A percentile compares a stretch with the other conserved stretches of the same genome.
phyloP scores from a whole-genome alignment of 768 basidiomycete genomes.

The Phlegmacium glaucopus region DNA sequence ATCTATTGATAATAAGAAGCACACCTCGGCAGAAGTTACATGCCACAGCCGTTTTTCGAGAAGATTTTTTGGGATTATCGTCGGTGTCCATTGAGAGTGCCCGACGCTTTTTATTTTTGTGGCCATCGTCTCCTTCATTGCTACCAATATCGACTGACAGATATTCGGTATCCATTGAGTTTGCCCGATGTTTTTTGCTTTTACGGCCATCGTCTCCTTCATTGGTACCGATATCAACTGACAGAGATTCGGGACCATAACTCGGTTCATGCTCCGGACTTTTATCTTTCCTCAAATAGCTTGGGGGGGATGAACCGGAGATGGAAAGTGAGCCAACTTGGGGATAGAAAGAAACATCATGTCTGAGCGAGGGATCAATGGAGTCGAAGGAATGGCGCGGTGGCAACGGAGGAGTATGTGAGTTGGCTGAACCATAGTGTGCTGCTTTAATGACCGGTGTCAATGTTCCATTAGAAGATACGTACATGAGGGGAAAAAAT shows the following conservation, averaged over 20 bases:
- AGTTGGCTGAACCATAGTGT: neutral
- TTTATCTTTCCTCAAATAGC: conserved; percentile 8
- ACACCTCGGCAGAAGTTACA: conserved; percentile 78
- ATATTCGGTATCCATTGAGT: conserved; percentile 19
- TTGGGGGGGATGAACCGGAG: conserved; percentile 11
- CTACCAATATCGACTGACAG: conserved; percentile 22
- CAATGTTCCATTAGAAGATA: neutral
- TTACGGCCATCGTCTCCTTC: conserved; percentile 21
- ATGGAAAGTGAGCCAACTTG: conserved; percentile 13
- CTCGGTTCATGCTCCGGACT: conserved; percentile 10
- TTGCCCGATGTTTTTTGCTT: conserved; percentile 28
- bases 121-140: conserved; percentile 20
- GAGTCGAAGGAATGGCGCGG: conserved; percentile 6
- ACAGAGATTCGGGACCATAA: conserved; percentile 8
- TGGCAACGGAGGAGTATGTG: neutral
- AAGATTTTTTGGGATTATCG: conserved; percentile 24
- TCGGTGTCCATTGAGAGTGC: conserved; percentile 20
- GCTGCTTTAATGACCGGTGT: neutral
- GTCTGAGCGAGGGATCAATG: conserved; percentile 9
- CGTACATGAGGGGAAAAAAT: too few species aligned
- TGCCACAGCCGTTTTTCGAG: conserved; percentile 58
- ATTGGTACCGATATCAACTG: conserved; percentile 20
- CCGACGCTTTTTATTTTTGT: conserved; percentile 28
- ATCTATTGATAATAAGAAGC: conserved; percentile 17
- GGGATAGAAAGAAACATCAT: conserved; percentile 14